Evolutionary conservation across 78 protist genomes (phyloP).

Genomic region (Monocercomonoides exilis): DNA sequence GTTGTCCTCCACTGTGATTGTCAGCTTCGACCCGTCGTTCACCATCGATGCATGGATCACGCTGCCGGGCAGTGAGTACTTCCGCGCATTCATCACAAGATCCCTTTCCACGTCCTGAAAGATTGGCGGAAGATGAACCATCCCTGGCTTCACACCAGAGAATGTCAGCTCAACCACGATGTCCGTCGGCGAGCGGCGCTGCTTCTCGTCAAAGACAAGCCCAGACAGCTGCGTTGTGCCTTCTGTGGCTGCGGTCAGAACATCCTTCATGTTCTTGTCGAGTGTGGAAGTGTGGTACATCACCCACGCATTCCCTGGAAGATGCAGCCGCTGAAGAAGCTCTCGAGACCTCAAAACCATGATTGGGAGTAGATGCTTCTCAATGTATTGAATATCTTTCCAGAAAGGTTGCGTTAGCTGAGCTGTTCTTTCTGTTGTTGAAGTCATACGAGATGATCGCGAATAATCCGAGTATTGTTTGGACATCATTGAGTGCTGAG

Average conservation of each 20-base stretch:
- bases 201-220: background rate
- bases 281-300: background rate
- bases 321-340: background rate
- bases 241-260: background rate
- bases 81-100: slow-evolving; percentile 5
- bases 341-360: background rate
- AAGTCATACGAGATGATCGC: too few species aligned
- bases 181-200: background rate
- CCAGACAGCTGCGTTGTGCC: background rate
- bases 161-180: background rate
- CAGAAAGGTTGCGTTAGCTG: background rate
- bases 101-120: background rate
- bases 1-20: background rate
- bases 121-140: slow-evolving; percentile 1
- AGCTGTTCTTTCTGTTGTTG: background rate
- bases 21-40: background rate
- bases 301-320: background rate
- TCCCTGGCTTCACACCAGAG: background rate
- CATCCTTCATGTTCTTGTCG: background rate
- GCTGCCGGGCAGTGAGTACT: slow-evolving; percentile 1
- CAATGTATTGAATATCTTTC: background rate
- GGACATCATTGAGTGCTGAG: too few species aligned
- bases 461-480: too few species aligned
- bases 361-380: background rate
- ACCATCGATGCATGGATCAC: background rate